Percentiles rank a stretch among this genome's conserved stretches.
Conservation (phyloP, 306 rosid species). For the Begonia masoniana region DNA sequence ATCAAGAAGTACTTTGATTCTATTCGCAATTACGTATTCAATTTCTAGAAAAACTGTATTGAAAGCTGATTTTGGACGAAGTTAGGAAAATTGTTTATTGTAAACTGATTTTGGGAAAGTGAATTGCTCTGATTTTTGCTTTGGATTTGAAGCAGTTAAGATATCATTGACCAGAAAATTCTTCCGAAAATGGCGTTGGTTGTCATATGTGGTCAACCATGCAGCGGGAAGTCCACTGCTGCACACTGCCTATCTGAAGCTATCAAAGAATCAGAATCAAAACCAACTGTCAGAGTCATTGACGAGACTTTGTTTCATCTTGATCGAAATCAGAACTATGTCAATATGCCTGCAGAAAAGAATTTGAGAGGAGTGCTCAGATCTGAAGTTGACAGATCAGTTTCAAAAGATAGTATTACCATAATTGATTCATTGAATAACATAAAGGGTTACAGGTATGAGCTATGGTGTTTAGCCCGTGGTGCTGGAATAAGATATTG, state of each 20-base stretch:
- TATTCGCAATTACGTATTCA: no score
- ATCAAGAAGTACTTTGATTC: no score
- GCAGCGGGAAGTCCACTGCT: conserved; percentile 68
- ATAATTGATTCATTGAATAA: conserved; percentile 78
- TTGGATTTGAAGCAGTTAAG: no score
- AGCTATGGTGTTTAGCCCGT: conserved; percentile 95
- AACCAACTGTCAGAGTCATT: conserved; percentile 41
- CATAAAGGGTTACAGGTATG: conserved; percentile 89
- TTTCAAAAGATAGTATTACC: conserved; percentile 56
- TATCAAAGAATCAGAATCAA: conserved; percentile 49
- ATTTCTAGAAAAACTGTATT: no score
- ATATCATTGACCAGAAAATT: no score
- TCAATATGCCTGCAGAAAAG: conserved; percentile 84
- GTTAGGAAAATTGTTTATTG: no score
- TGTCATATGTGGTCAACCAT: conserved; percentile 87
- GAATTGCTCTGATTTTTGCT: no score
- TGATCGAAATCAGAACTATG: conserved; percentile 67
- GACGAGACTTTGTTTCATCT: conserved; percentile 74
- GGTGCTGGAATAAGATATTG: conserved; percentile 78
- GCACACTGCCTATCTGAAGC: conserved; percentile 48
- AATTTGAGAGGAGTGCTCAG: conserved; percentile 83
- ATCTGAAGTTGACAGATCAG: conserved; percentile 80
- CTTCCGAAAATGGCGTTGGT: conserved; percentile 62
- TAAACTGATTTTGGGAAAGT: no score
- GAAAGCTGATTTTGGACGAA: no score